Evolutionary conservation across 805 yeast species (phyloP).

Genomic region (Candida argentea): DNA sequence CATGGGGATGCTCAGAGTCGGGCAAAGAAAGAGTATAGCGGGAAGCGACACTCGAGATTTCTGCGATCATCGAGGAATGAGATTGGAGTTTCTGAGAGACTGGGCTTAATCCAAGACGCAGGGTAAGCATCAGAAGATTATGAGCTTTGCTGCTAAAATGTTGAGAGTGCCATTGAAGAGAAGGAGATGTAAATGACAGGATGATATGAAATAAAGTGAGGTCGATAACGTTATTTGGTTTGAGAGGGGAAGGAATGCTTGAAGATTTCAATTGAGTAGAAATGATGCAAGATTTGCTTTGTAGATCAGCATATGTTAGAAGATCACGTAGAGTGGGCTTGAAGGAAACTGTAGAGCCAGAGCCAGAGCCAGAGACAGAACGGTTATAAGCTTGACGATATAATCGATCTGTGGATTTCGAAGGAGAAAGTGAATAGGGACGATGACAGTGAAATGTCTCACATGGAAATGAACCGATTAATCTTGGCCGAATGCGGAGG

Average conservation of each 20-base stretch:
- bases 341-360: too few species aligned
- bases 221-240: conserved; percentile 3
- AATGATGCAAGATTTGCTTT: conserved; percentile 3
- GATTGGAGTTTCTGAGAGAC: neutral
- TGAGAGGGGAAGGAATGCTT: conserved; percentile 6
- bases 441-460: too few species aligned
- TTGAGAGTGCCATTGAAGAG: too few species aligned
- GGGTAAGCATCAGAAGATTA: neutral
- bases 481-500: too few species aligned
- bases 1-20: too few species aligned
- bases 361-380: too few species aligned
- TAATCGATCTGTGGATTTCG: conserved; percentile 4
- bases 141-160: too few species aligned
- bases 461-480: too few species aligned
- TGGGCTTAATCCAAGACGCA: neutral
- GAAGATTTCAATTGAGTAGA: conserved; percentile 1
- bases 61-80: neutral
- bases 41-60: too few species aligned
- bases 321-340: too few species aligned
- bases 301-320: too few species aligned
- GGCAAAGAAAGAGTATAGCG: conserved; percentile 1
- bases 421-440: neutral
- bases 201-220: conserved; percentile 3
- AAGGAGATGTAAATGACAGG: conserved; percentile 1
- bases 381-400: conserved; percentile 10